Base-by-base conservation (phyloP, 371 early-diverging fungal genomes). In the Funneliformis caledonium region DNA sequence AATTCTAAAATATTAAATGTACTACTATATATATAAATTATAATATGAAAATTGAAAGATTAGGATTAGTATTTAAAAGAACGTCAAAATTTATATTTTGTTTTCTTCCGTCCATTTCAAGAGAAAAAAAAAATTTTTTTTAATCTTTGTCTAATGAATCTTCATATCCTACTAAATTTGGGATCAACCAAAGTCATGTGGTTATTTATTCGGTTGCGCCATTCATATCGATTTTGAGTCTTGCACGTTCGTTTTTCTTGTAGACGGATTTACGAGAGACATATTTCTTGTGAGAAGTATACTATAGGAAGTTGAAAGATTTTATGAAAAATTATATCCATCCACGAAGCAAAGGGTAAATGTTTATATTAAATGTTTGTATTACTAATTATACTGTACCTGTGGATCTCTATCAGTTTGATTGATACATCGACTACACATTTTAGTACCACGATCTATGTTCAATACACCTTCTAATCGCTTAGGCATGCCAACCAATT, bases 371-470 rank as follows among this genome's bases (percentile, higher is more conserved):
- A 69, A 69, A 69, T 43, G 43, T 42, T 65, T 65, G 37, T 37
- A 33, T n/a, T 45, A 69, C 69, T 42, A 69, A 42, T 33, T n/a
- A 43, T 16, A n/a, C 0, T 5, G 14, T 69, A 75, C 76, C 61
- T 75, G 37, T 45, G 76, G 61, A 56, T 75, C 76, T 43, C 61
- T 75, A 43, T 75, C 76, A 10, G 76, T 75, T 43, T 75, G 59
- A 43, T 37, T n/a, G 56, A 75, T 37, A 43, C 76, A 75, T 37
- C 61, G 59, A 37, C 61, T 59, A 22, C 76, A 75, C 50, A 75
- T 75, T 42, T 60, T 60, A 43, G 61, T 61, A 12, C 61, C 78
- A n/a, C 59, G 31, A 43, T 75, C 59, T 26, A 78, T 31, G 9
- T 61, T 60, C 31, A 78, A 42, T 22, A 22, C 59, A 9, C 31